phyloP scores from a whole-genome alignment of 208 protist species.

The Acanthamoeba castellanii region DNA sequence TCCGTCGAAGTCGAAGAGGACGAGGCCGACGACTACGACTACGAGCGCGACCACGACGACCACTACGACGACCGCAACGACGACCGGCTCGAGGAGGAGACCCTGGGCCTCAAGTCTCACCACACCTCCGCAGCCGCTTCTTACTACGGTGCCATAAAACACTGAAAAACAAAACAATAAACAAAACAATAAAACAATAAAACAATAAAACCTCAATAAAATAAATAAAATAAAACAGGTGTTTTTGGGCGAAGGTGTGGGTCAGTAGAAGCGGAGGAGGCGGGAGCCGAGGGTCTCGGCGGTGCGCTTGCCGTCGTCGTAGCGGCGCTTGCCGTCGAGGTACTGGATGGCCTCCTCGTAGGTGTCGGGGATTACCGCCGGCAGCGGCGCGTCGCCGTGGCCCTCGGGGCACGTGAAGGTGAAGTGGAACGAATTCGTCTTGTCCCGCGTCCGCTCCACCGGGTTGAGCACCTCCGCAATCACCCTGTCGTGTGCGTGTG shows the following conservation, averaged over 20 bases:
- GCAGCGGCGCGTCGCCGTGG: background rate
- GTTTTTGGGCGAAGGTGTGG: too few relatives aligned
- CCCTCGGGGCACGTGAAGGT: constrained; percentile 76
- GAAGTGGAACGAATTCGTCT: constrained; percentile 77
- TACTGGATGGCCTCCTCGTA: constrained; percentile 72
- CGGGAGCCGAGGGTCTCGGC: constrained; percentile 12
- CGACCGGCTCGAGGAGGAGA: background rate
- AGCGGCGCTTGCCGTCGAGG: constrained; percentile 69
- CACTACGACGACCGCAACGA: background rate
- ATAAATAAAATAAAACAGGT: too few relatives aligned
- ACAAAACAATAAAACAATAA: too few relatives aligned
- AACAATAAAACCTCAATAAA: too few relatives aligned
- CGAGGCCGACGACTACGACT: background rate
- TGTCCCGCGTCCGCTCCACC: background rate
- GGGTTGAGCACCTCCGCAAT: constrained; percentile 78
- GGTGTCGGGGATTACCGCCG: constrained; percentile 54
- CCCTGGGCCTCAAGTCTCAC: background rate
- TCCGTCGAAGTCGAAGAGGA: background rate
- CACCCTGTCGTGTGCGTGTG: background rate
- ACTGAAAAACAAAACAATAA: background rate
- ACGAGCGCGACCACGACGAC: background rate
- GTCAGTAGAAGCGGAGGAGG: constrained; percentile 64
- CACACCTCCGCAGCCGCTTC: background rate
- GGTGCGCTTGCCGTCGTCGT: constrained; percentile 67
- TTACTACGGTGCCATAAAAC: background rate